Conservation (phyloP, 257 asterid genomes). For the Penstemon eatonii region DNA sequence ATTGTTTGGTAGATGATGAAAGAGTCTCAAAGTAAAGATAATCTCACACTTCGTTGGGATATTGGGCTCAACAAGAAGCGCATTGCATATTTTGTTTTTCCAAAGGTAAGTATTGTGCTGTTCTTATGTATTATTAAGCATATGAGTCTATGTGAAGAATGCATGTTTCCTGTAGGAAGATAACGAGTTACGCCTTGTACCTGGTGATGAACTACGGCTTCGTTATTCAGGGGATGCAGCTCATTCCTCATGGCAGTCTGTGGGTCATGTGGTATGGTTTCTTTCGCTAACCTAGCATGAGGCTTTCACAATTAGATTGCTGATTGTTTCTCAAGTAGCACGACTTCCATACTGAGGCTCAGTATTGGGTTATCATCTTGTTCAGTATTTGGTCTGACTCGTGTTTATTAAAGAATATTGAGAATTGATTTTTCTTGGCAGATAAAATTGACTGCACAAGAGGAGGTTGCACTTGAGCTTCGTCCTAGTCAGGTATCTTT, state of each 20-base stretch:
- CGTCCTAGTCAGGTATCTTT: slow-evolving; percentile 81
- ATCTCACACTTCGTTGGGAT: slow-evolving; percentile 89
- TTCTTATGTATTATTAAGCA: background rate
- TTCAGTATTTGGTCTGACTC: slow-evolving; percentile 3
- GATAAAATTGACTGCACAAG: slow-evolving; percentile 95
- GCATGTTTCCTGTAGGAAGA: slow-evolving; percentile 74
- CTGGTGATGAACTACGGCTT: slow-evolving; percentile 95
- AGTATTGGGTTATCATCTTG: slow-evolving; percentile 13
- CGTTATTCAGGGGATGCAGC: slow-evolving; percentile 96
- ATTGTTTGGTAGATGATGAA: slow-evolving; percentile 83
- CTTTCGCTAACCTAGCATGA: slow-evolving; percentile 7
- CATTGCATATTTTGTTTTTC: slow-evolving; percentile 88
- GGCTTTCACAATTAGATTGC: slow-evolving; percentile 4
- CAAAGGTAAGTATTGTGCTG: slow-evolving; percentile 59
- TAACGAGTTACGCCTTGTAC: slow-evolving; percentile 97
- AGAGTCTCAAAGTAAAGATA: slow-evolving; percentile 99
- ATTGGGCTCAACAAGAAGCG: slow-evolving; percentile 97
- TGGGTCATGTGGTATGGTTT: slow-evolving; percentile 92
- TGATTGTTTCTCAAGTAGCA: slow-evolving; percentile 7
- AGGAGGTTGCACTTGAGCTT: slow-evolving; percentile 99
- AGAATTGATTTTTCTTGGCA: slow-evolving; percentile 34
- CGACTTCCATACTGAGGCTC: slow-evolving; percentile 21
- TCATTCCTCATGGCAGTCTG: slow-evolving; percentile 96
- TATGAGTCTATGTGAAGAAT: slow-evolving; percentile 11
- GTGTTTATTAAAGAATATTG: slow-evolving; percentile 10